phyloP scores from a whole-genome alignment of 1,284 basidiomycete species.

The Austropuccinia psidii region DNA sequence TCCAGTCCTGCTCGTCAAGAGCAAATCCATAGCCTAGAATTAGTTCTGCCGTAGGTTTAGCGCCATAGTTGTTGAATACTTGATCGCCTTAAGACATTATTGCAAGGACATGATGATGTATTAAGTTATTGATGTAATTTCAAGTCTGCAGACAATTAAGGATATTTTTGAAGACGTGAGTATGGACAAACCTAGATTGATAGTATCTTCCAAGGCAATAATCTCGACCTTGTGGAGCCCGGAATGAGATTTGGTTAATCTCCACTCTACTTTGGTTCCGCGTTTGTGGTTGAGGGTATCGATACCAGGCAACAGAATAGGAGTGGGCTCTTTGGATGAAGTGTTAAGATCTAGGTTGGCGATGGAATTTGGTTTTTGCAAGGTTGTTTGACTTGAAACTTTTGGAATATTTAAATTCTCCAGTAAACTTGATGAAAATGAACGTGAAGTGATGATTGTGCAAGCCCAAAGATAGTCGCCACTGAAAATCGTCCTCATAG shows the following conservation, averaged over 20 bases:
- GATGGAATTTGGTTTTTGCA: no score
- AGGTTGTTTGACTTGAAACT: no score
- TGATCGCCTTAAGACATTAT: constrained; percentile 5
- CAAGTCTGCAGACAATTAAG: not conserved
- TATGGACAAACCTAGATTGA: not conserved
- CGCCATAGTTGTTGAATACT: constrained; percentile 35
- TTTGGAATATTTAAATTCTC: no score
- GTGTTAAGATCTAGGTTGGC: not conserved
- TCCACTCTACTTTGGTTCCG: constrained; percentile 23
- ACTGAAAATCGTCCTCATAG: not conserved
- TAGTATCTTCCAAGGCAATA: constrained; percentile 1
- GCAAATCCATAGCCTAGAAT: constrained; percentile 34
- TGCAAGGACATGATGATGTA: not conserved
- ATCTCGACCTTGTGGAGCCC: not conserved
- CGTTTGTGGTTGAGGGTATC: constrained; percentile 29
- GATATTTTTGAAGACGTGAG: not conserved
- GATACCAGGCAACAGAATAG: constrained; percentile 29
- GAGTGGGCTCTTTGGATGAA: not conserved
- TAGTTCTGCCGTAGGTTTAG: constrained; percentile 29
- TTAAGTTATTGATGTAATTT: not conserved
- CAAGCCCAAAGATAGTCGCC: constrained; percentile 28
- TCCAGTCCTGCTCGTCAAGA: constrained; percentile 26
- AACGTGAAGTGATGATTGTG: constrained; percentile 25
- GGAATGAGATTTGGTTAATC: not conserved
- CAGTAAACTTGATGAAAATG: constrained; percentile 17